Percentiles rank a stretch among this genome's conserved stretches.
Evolutionary conservation across 2,329 filamentous ascomycete genomes (phyloP).

Genomic region (Fusarium lateritium): DNA sequence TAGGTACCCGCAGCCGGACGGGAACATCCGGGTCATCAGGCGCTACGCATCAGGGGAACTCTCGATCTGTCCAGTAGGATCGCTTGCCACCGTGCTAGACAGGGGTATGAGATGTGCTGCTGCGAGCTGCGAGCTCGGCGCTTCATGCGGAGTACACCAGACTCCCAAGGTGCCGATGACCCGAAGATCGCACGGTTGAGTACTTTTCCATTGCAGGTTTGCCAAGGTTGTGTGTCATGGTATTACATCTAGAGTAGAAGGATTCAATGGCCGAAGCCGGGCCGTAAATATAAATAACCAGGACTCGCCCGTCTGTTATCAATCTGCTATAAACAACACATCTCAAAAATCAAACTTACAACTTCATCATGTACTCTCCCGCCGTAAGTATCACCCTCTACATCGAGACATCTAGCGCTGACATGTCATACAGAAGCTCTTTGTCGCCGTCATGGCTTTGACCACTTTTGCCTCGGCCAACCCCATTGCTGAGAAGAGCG

Average conservation of each 20-base stretch:
- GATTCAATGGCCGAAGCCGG: too few relatives aligned
- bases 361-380: neutral
- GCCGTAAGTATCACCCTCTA: neutral
- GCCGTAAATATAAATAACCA: neutral
- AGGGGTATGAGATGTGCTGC: too few relatives aligned
- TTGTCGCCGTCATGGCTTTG: slow-evolving; percentile 2
- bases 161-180: neutral
- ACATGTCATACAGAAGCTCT: neutral
- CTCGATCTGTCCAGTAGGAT: neutral
- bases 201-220: neutral
- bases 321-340: neutral
- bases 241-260: neutral
- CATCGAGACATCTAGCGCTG: neutral
- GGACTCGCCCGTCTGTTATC: neutral
- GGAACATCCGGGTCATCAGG: neutral
- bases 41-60: neutral
- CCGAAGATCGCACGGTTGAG: neutral
- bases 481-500: neutral
- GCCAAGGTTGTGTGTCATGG: neutral
- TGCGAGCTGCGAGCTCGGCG: neutral
- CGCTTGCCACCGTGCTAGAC: too few relatives aligned
- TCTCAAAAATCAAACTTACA: too few relatives aligned
- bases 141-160: neutral
- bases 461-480: neutral
- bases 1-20: neutral